Evolutionary conservation across 2,329 filamentous ascomycete species (phyloP).

Genomic region (Aspergillus clavatus): DNA sequence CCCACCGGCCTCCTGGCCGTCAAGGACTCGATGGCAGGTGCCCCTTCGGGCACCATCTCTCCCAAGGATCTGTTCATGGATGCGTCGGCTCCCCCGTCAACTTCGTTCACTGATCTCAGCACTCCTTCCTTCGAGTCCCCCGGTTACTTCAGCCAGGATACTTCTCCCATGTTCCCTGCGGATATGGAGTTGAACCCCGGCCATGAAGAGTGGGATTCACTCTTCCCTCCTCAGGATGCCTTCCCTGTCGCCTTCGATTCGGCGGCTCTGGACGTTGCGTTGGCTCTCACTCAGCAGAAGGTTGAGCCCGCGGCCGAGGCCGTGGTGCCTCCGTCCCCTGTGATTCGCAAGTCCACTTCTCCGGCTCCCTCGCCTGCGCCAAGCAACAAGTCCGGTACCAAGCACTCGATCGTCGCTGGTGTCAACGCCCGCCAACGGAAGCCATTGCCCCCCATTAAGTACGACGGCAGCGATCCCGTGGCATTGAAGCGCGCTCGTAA

Average conservation of each 20-base stretch:
- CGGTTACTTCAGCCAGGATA: conserved; percentile 63
- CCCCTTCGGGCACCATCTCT: conserved; percentile 63
- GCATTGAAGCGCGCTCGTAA: conserved; percentile 92
- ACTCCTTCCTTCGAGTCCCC: conserved; percentile 78
- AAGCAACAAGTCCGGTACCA: conserved; percentile 47
- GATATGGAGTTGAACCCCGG: conserved; percentile 51
- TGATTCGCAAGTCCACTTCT: conserved; percentile 36
- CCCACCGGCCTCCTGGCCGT: conserved; percentile 40
- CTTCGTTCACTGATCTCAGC: conserved; percentile 76
- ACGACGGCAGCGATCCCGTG: conserved; percentile 68
- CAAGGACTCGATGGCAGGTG: conserved; percentile 39
- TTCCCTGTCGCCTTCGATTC: conserved; percentile 26
- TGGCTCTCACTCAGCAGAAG: conserved; percentile 18
- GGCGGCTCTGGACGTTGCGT: conserved; percentile 30
- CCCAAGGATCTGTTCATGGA: conserved; percentile 74
- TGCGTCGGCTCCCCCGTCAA: conserved; percentile 75
- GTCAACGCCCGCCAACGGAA: conserved; percentile 72
- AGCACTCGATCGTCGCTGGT: conserved; percentile 66
- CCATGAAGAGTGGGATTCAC: conserved; percentile 63
- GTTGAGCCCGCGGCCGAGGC: conserved; percentile 3
- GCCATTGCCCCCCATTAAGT: conserved; percentile 70
- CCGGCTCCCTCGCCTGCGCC: conserved; percentile 38
- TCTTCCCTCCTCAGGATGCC: conserved; percentile 42
- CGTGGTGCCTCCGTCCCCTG: conserved; percentile 16
- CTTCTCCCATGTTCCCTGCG: conserved; percentile 69